These are phyloP conservation scores for Rhodotorula toruloides DNA, from an alignment of 768 basidiomycete species.

Conservation along the genomic window DNA sequence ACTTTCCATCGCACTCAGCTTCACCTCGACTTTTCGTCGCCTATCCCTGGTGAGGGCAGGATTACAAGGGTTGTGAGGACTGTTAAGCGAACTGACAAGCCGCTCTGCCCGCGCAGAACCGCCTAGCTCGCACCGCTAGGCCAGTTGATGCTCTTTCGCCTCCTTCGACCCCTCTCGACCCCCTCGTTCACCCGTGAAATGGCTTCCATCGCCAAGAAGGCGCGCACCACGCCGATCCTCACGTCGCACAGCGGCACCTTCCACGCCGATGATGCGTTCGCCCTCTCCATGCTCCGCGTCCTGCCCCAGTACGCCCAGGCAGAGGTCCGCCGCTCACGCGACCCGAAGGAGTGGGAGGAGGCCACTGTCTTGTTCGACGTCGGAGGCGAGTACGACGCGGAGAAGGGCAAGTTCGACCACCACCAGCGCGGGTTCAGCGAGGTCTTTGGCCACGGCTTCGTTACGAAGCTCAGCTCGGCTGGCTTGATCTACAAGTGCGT, in stretches of 20 bases:
- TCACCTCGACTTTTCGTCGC: no score
- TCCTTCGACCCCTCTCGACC: no score
- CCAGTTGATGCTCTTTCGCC: no score
- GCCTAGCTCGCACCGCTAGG: no score
- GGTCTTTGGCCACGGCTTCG: slow-evolving; percentile 79
- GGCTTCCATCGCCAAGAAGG: slow-evolving; percentile 14
- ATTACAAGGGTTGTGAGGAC: no score
- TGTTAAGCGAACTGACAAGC: no score
- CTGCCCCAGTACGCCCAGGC: slow-evolving; percentile 61
- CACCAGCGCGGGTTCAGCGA: slow-evolving; percentile 91
- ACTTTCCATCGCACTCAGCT: no score
- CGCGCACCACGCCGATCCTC: slow-evolving; percentile 1
- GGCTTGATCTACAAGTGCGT: slow-evolving; percentile 91
- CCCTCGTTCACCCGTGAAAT: neutral
- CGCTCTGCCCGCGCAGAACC: no score
- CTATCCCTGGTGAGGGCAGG: no score
- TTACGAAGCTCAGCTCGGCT: slow-evolving; percentile 84
- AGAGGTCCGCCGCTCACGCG: slow-evolving; percentile 69
- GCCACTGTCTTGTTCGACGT: slow-evolving; percentile 94
- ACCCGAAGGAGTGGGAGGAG: slow-evolving; percentile 63
- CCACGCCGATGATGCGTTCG: slow-evolving; percentile 86
- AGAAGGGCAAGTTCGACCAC: slow-evolving; percentile 78
- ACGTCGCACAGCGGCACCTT: slow-evolving; percentile 55
- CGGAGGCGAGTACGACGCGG: slow-evolving; percentile 81
- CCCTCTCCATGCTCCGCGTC: slow-evolving; percentile 77